Base-by-base conservation (phyloP, 2,329 filamentous ascomycete species). In the Cladosporium halotolerans region DNA sequence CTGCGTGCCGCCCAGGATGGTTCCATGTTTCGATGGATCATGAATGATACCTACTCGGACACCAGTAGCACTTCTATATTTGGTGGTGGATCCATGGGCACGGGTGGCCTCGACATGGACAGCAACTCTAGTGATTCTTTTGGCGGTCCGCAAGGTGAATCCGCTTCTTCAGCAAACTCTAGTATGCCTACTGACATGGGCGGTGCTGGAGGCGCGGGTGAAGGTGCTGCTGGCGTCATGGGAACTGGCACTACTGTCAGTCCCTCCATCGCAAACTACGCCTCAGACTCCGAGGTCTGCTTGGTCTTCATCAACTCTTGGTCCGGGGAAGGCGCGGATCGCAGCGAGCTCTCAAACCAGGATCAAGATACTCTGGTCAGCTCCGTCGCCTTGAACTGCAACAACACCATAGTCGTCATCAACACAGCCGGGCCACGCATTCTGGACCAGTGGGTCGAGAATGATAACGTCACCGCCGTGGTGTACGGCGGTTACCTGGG, bases 221-320 rank as follows among this genome's bases (percentile, higher is more conserved):
- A 38, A 4, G 47, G 47, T 13, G 47, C 38, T 2, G 47, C 23
- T 16, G 31, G 14, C 11, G 19, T 33, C 14, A 31, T 50, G 14
- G 47, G 47, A 18, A 33, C 47, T 13, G 47, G 47, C 11, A 50
- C 47, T 11, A 50, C 38, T 3, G 47, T 50, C 9, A 42, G 38
- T 14, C 47, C 47, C 19, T 50, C 47, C 8, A 16, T 50, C 10
- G 39, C 47, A 10, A 50, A 50, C 16, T 50, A 50, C 16, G 47
- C 47, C 31, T 50, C 47, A 9, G 47, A 45, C n/a, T 56, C 55
- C 16, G 62, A 62, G 31, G 63, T 64, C 10, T 67, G 64, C 45
- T 52, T 68, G 8, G 63, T 67, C 28, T 59, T 67, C 42, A 61
- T 68, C 54, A 68, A 68, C 54, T 55, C 61, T 11, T 59, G 60